Evolutionary conservation across 305 asterid species (phyloP).

Genomic region (Fraxinus paxiana): DNA sequence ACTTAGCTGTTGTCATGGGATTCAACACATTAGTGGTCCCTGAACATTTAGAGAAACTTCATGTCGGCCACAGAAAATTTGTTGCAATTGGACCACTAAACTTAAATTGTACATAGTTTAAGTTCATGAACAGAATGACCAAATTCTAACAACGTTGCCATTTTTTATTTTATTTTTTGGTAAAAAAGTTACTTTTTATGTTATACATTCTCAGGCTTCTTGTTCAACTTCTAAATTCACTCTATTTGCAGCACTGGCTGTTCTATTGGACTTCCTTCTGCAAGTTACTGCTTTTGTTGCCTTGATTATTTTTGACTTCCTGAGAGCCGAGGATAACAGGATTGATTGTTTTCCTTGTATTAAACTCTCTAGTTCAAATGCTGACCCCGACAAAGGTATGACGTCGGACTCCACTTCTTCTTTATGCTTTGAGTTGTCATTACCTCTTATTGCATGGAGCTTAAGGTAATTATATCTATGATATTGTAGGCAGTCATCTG

Average conservation of each 20-base stretch:
- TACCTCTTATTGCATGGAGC: slow-evolving; percentile 17
- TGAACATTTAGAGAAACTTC: neutral
- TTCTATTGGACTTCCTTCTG: slow-evolving; percentile 91
- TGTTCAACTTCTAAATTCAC: neutral
- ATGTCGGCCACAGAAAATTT: neutral
- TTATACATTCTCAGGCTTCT: neutral
- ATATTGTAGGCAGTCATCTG: slow-evolving; percentile 55
- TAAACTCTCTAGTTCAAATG: slow-evolving; percentile 51
- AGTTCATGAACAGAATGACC: neutral
- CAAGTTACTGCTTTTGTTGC: slow-evolving; percentile 99
- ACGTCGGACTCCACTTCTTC: slow-evolving; percentile 9
- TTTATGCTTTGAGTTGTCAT: slow-evolving; percentile 12
- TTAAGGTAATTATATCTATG: slow-evolving; percentile 21
- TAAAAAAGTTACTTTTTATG: neutral
- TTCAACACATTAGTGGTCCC: neutral
- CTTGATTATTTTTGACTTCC: slow-evolving; percentile 83
- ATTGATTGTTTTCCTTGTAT: slow-evolving; percentile 90
- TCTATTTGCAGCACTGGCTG: slow-evolving; percentile 80
- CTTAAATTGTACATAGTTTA: neutral
- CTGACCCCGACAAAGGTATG: slow-evolving; percentile 68
- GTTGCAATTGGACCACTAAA: neutral
- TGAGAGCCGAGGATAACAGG: slow-evolving; percentile 87
- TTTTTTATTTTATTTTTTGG: neutral
- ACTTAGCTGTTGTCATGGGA: neutral
- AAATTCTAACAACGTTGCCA: neutral